Evolutionary conservation across 192 early-diverging fungal species (phyloP), one percentile per base, ranked within the genome.

Genomic region (Coemansia sp.): DNA sequence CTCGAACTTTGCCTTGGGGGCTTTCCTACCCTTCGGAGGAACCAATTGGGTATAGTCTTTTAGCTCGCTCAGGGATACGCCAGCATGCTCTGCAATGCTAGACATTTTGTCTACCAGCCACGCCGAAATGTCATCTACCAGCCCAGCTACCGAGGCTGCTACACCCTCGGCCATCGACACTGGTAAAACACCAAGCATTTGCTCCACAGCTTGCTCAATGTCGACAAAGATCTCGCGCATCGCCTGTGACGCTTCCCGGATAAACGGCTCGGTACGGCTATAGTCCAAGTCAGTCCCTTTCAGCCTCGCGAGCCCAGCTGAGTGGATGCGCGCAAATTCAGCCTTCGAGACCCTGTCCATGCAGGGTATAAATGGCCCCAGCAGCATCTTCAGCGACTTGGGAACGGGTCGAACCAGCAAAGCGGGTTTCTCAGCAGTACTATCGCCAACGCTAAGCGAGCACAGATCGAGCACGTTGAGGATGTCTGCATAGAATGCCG

Each of bases 371-470:
- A 79, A 67, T 23, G 77, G 71, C 24, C 35, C 71, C 46, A 79
- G 66, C n/a, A 79, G 65, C 60, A 70, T 60, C 37, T 38, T 40
- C 33, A 79, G 60, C n/a, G 71, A 73, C 56, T 50, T 56, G 1
- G 71, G 71, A 14, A 73, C 33, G 7, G 55, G 75, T 26, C 56
- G 63, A 13, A 28, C 23, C 10, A 58, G 5, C 33, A 62, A 7
- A 7, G 26, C 23, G 1, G 39, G 38, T 1, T 11, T 13, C 9
- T 40, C 42, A 0, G 33, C 24, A 7, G 61, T 60, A 63, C 45
- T 63, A 21, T n/a, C 71, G 4, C 76, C 76, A 31, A 79, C 76
- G 39, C 71, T 70, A 10, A 79, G 64, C 16, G 63, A 43, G 45
- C 63, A 35, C 14, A 36, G 18, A 20, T 45, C 64, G 1, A 64